Conservation (phyloP, 116 monocot genomes). For the Dioscorea cayenensis region DNA sequence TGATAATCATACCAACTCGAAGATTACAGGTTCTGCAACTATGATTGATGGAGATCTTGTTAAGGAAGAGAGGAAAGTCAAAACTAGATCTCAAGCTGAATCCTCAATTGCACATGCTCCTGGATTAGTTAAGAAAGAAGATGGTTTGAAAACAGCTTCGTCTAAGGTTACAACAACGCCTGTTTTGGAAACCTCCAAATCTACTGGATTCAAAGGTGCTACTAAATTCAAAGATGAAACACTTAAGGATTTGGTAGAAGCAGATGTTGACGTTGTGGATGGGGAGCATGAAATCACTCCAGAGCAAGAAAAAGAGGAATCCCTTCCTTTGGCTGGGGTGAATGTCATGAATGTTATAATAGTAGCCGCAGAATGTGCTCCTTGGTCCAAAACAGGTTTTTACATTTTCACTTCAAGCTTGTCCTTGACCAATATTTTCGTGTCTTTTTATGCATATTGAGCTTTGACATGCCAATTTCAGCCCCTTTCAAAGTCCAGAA, state of each 20-base stretch:
- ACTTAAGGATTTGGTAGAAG: slow-evolving; percentile 13
- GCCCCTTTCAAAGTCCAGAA: neutral
- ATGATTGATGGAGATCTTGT: slow-evolving; percentile 10
- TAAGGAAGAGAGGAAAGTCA: slow-evolving; percentile 8
- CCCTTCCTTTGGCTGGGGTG: slow-evolving; percentile 49
- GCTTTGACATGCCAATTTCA: neutral
- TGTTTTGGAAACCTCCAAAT: slow-evolving; percentile 10
- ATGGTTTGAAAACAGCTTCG: slow-evolving; percentile 7
- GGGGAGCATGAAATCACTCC: slow-evolving; percentile 10
- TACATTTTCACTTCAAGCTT: slow-evolving; percentile 12
- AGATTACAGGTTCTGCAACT: slow-evolving; percentile 5
- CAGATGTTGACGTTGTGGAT: slow-evolving; percentile 8
- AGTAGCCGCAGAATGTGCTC: slow-evolving; percentile 83
- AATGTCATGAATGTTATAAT: slow-evolving; percentile 91
- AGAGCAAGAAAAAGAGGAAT: slow-evolving; percentile 28
- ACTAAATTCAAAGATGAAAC: slow-evolving; percentile 8
- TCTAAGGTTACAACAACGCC: slow-evolving; percentile 4
- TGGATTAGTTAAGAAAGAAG: slow-evolving; percentile 27
- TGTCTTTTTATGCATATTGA: neutral
- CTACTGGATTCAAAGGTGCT: slow-evolving; percentile 8
- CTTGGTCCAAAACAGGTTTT: slow-evolving; percentile 89
- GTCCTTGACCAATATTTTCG: neutral
- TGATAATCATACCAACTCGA: slow-evolving; percentile 10
- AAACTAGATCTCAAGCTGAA: slow-evolving; percentile 4
- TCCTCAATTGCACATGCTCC: slow-evolving; percentile 24